Evolutionary conservation across 495 filamentous ascomycete species (phyloP), one percentile per base, ranked within the genome.

Genomic region (Xanthoparmelia taractica): DNA sequence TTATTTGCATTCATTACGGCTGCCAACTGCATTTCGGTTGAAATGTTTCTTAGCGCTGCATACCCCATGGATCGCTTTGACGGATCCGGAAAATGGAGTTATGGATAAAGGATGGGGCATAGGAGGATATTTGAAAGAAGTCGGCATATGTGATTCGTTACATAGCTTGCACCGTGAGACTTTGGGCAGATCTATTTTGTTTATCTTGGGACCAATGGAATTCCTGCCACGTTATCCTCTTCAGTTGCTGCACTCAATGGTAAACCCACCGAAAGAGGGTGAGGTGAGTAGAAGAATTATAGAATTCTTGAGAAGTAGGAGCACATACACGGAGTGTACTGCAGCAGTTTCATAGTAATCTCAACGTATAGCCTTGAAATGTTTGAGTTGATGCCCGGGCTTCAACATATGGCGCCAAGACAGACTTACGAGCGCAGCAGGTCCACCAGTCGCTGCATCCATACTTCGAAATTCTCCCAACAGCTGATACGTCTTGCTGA

Each of bases 41-140:
- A 31, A 11, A 34, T 25, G 40, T 8, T 59, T 37, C 33, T 60
- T 23, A 4, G 50, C 48, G 52, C 36, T 58, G 61, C 64, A 67
- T 64, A 66, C 33, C 59, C n/a, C 57, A 29, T 47, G 59, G 31
- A 57, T 67, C 65, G 40, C 59, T 67, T 61, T 43, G 59, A 29
- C 58, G 50, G 45, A 36, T 56, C 27, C 7, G 12, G 41, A 47
- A 25, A 36, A 47, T 13, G 65, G 57, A 60, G 65, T 66, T 59
- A 23, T 20, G 43, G 31, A 25, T 63, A 31, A 56, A 54, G 33
- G 25, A 43, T 34, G 36, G 43, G 52, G 52, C 36, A 61, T 52
- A 33, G 45, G 61, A 50, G 57, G 62, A n/a, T 38, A 33, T 67
- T 50, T 67, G 55, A 38, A 66, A 61, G 48, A 57, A n/a, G 54